Conservation (phyloP, 2,329 filamentous ascomycete genomes). For the Venturia carpophila region DNA sequence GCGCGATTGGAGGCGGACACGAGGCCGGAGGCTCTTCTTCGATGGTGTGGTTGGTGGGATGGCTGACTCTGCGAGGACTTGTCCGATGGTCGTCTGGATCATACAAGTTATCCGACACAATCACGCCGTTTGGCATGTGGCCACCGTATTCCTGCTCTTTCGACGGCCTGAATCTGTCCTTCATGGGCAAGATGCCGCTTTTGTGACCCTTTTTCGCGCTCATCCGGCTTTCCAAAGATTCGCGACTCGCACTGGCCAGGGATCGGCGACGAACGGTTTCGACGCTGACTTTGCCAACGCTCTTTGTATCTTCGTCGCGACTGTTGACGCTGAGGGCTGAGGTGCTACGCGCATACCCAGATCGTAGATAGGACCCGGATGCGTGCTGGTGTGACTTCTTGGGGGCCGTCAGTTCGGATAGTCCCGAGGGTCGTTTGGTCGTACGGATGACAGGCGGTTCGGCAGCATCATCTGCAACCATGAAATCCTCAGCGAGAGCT, state of each 20-base stretch:
- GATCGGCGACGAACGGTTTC: slow-evolving; percentile 27
- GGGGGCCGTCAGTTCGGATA: slow-evolving; percentile 61
- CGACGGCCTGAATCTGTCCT: slow-evolving; percentile 1
- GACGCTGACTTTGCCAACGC: slow-evolving; percentile 36
- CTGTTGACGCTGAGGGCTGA: slow-evolving; percentile 25
- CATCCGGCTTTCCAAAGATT: slow-evolving; percentile 31
- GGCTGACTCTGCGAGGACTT: slow-evolving; percentile 8
- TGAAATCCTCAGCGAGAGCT: slow-evolving; percentile 41
- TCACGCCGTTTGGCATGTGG: slow-evolving; percentile 1
- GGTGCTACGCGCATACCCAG: slow-evolving; percentile 12
- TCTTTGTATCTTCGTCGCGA: slow-evolving; percentile 27
- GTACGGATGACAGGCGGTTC: slow-evolving; percentile 70
- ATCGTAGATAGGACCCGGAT: slow-evolving; percentile 6
- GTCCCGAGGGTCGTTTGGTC: slow-evolving; percentile 69
- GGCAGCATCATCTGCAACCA: slow-evolving; percentile 50
- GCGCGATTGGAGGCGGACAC: slow-evolving; percentile 11
- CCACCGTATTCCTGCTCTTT: not conserved
- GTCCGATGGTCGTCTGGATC: not conserved
- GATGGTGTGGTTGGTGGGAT: slow-evolving; percentile 7
- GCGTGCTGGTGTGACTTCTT: slow-evolving; percentile 30
- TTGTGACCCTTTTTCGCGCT: slow-evolving; percentile 23
- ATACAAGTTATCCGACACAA: slow-evolving; percentile 12
- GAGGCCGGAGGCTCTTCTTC: slow-evolving; percentile 11
- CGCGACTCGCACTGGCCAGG: slow-evolving; percentile 27
- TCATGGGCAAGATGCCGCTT: slow-evolving; percentile 9